Evolutionary conservation across 371 early-diverging fungal species (phyloP).

Genomic region (Haplosporangium sp.): DNA sequence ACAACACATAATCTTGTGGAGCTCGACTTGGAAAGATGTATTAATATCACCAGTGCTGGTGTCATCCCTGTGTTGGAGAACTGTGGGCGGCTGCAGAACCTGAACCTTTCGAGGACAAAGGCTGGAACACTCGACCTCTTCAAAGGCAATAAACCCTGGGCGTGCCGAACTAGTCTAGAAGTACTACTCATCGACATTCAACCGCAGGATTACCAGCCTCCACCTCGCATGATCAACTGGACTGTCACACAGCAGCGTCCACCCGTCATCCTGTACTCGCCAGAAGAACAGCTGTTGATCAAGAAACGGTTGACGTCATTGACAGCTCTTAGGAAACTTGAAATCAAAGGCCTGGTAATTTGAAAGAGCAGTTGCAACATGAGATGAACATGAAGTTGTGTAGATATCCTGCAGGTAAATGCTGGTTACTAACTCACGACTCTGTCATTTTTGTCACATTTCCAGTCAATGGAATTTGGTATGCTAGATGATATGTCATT

Average conservation of each 20-base stretch:
- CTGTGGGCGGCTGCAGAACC: background rate
- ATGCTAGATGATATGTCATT: slow-evolving; percentile 7
- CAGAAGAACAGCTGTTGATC: slow-evolving; percentile 5
- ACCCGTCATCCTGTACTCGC: background rate
- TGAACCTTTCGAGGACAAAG: slow-evolving; percentile 3
- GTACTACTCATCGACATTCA: slow-evolving; percentile 10
- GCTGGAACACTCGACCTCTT: slow-evolving; percentile 14
- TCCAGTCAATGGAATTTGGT: background rate
- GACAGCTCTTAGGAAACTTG: slow-evolving; percentile 1
- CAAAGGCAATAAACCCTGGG: slow-evolving; percentile 7
- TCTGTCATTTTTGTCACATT: too few species aligned
- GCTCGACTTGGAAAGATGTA: slow-evolving; percentile 6
- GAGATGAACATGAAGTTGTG: too few species aligned
- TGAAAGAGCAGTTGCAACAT: too few species aligned
- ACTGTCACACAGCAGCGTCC: too few species aligned
- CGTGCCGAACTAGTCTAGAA: background rate
- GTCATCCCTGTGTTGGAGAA: slow-evolving; percentile 6
- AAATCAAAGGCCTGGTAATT: background rate
- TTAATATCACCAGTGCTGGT: slow-evolving; percentile 1
- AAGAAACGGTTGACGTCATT: slow-evolving; percentile 4
- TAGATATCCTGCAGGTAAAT: too few species aligned
- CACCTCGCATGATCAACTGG: background rate
- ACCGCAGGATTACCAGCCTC: slow-evolving; percentile 3
- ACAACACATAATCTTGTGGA: slow-evolving; percentile 5
- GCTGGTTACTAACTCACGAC: too few species aligned